Evolutionary conservation across 2,329 filamentous ascomycete species (phyloP).

Genomic region (Septoria linicola): DNA sequence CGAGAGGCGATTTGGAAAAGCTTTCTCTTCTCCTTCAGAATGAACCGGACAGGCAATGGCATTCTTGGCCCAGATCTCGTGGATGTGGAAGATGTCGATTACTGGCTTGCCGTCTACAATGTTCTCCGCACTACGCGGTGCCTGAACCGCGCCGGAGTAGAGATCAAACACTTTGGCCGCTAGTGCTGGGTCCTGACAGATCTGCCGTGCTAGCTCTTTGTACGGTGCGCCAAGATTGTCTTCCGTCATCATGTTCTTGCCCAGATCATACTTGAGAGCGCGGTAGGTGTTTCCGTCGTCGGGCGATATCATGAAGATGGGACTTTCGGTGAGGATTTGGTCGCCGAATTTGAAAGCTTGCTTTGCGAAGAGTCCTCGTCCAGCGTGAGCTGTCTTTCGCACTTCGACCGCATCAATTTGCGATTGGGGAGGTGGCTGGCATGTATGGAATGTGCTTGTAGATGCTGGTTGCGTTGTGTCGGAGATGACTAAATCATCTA

Average conservation of each 20-base stretch:
- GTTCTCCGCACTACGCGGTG: background rate
- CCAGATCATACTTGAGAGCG: slow-evolving; percentile 13
- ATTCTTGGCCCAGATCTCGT: slow-evolving; percentile 19
- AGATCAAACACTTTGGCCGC: slow-evolving; percentile 12
- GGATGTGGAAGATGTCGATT: slow-evolving; percentile 18
- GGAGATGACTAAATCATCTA: background rate
- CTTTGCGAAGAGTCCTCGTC: slow-evolving; percentile 16
- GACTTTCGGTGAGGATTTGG: slow-evolving; percentile 13
- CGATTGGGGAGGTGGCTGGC: background rate
- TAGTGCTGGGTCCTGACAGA: slow-evolving; percentile 4
- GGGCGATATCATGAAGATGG: slow-evolving; percentile 8
- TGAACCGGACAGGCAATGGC: slow-evolving; percentile 11
- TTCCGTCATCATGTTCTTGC: slow-evolving; percentile 20
- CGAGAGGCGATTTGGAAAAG: slow-evolving; percentile 10
- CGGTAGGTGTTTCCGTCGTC: slow-evolving; percentile 9
- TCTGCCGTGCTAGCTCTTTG: slow-evolving; percentile 12
- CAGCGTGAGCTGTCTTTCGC: background rate
- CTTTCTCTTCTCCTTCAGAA: background rate
- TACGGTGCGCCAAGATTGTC: slow-evolving; percentile 14
- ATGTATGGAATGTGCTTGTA: background rate
- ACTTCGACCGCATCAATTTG: background rate
- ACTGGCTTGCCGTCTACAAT: slow-evolving; percentile 16
- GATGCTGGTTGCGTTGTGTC: background rate
- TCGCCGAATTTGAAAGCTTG: slow-evolving; percentile 9
- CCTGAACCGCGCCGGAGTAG: slow-evolving; percentile 3